phyloP scores from a whole-genome alignment of 192 early-diverging fungal genomes.

The Haplosporangium gracile region DNA sequence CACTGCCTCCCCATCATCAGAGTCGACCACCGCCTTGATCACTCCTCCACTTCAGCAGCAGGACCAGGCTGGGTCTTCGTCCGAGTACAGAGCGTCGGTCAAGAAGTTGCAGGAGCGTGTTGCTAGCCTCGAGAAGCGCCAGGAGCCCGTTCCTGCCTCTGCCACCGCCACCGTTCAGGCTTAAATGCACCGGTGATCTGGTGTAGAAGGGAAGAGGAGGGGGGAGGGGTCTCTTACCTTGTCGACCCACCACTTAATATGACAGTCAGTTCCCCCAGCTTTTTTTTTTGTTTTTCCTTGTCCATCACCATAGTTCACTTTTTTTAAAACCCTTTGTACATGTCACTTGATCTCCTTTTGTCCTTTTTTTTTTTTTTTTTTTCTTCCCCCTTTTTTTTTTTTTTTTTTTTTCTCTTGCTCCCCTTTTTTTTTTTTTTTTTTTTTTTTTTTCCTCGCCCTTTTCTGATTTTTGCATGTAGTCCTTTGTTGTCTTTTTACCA shows the following conservation, averaged over 20 bases:
- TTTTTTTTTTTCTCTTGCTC: background rate
- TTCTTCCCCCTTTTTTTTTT: too few relatives aligned
- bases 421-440: background rate
- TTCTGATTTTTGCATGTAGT: slow-evolving; percentile 3
- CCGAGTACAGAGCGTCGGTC: slow-evolving; percentile 40
- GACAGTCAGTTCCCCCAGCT: background rate
- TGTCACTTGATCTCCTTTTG: background rate
- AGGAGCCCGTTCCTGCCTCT: slow-evolving; percentile 9
- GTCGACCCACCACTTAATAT: background rate
- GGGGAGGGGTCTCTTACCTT: background rate
- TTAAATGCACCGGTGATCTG: background rate
- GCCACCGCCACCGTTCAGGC: background rate
- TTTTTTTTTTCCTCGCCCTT: background rate
- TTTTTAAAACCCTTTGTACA: background rate
- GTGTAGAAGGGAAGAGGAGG: background rate
- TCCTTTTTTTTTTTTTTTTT: slow-evolving; percentile 5
- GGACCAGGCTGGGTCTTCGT: background rate
- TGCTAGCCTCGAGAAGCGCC: slow-evolving; percentile 43
- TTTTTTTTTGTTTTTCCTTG: background rate
- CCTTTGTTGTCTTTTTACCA: background rate
- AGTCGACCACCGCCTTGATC: slow-evolving; percentile 6
- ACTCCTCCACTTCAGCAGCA: slow-evolving; percentile 17
- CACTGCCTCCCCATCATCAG: slow-evolving; percentile 5
- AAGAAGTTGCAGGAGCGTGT: slow-evolving; percentile 52
- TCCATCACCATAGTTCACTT: background rate